Evolutionary conservation across 768 basidiomycete genomes (phyloP).

Genomic region (Termitomyces eurrhizus): DNA sequence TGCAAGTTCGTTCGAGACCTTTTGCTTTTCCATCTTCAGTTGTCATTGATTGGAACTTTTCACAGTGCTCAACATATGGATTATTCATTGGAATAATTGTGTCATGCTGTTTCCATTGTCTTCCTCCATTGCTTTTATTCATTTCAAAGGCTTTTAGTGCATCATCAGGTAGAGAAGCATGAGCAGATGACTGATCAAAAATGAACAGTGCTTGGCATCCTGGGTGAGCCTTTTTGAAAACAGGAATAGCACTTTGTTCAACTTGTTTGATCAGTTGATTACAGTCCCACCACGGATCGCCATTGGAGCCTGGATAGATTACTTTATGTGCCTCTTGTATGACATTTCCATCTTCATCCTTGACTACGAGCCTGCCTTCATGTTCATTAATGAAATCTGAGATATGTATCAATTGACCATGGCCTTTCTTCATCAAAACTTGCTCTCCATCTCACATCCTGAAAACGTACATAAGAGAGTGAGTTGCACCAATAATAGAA

Average conservation of each 20-base stretch:
- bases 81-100: constrained; percentile 27
- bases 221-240: constrained; percentile 27
- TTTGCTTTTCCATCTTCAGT: constrained; percentile 26
- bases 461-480: neutral
- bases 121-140: constrained; percentile 27
- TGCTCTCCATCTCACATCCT: neutral
- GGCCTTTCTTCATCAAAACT: constrained; percentile 22
- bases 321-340: too few relatives aligned
- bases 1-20: constrained; percentile 29
- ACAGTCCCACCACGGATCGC: too few relatives aligned
- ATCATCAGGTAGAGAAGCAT: constrained; percentile 25
- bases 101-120: constrained; percentile 21
- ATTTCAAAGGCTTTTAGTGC: constrained; percentile 30
- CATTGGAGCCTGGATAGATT: too few relatives aligned
- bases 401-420: constrained; percentile 23
- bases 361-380: too few relatives aligned
- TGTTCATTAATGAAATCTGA: too few relatives aligned
- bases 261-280: too few relatives aligned
- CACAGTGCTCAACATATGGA: constrained; percentile 17
- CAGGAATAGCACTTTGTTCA: neutral
- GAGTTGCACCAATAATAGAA: neutral
- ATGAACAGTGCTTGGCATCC: constrained; percentile 2
- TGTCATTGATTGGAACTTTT: constrained; percentile 34
- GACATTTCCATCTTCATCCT: too few relatives aligned
- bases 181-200: constrained; percentile 28